Evolutionary conservation across 2,329 filamentous ascomycete genomes (phyloP).

Genomic region (Trichoderma sp.): DNA sequence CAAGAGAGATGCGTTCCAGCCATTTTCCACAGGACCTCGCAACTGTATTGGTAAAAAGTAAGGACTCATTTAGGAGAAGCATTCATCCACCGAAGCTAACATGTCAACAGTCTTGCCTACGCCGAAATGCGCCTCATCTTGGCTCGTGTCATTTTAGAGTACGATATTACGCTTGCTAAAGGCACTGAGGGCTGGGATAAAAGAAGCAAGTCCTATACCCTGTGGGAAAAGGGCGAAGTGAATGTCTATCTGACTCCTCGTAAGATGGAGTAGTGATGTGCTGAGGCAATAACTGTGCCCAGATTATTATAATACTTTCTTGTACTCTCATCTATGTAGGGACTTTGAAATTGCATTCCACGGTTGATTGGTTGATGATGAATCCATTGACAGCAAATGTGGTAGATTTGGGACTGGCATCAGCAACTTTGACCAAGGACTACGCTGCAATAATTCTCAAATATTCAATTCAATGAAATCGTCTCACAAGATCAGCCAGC

Average conservation of each 20-base stretch:
- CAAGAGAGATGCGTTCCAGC: slow-evolving; percentile 32
- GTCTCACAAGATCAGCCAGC: too few species aligned
- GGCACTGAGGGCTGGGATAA: slow-evolving; percentile 22
- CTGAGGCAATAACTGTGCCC: too few species aligned
- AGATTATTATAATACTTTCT: neutral
- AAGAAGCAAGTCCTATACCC: neutral
- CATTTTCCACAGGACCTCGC: slow-evolving; percentile 36
- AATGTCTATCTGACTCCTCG: slow-evolving; percentile 21
- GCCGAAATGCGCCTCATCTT: slow-evolving; percentile 37
- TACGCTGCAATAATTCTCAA: too few species aligned
- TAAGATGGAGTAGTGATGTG: neutral
- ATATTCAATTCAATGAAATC: too few species aligned
- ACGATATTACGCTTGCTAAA: slow-evolving; percentile 34
- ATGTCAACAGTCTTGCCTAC: slow-evolving; percentile 34
- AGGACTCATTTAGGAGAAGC: neutral
- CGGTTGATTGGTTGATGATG: neutral
- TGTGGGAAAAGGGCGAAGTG: slow-evolving; percentile 25
- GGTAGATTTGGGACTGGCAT: neutral
- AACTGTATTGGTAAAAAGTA: slow-evolving; percentile 40
- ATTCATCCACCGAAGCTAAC: neutral
- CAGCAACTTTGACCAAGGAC: too few species aligned
- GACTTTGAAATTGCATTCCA: neutral
- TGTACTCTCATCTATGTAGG: neutral
- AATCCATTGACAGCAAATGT: neutral
- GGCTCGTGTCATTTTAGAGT: slow-evolving; percentile 33